Evolutionary conservation across 2,329 filamentous ascomycete genomes (phyloP), one percentile per base, ranked within the genome.

Genomic region (Thielaviopsis musarum): DNA sequence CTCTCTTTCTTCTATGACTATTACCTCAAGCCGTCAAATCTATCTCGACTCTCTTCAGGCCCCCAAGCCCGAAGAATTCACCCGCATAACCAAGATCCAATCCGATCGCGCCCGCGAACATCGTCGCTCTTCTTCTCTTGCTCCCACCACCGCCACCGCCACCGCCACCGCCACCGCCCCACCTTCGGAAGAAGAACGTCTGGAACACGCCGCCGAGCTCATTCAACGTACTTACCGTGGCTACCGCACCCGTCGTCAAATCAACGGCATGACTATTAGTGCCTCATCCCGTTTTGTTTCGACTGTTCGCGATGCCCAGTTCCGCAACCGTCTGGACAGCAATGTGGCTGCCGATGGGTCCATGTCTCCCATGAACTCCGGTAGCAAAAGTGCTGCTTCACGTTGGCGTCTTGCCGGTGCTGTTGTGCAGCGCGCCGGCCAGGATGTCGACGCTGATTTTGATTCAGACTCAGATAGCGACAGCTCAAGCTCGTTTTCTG

Each of bases 221-320:
- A 84, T 84, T 54, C 81, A 88, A 73, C 81, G 84, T 64, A 85
- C 83, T 26, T 94, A 90, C 68, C 78, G 89, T 38, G 88, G 88
- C 5, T 88, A 94, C 69, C 78, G 86, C 58, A 77, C 81, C 55
- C 78, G 88, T 52, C 74, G 88, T 54, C 83, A 88, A 68, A 74
- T 93, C 65, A 70, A 79, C 49, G 88, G 88, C 0, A 74, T 85
- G 64, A 79, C 79, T 1, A 69, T 94, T 38, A 79, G 87, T 68
- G 78, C 87, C n/a, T 80, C 76, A 30, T 82, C 83, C 30, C 75
- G 87, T 65, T 91, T 86, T 85, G 73, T 81, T 12, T 81, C 87
- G 66, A 84, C 87, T 59, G 72, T 82, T 10, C 72, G 75, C 22
- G 82, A 83, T 63, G 74, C 74, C 6, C 76, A 75, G 64, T 81